Evolutionary conservation across 768 basidiomycete species (phyloP), one percentile per base, ranked within the genome.

Genomic region (Guyanaporus albipodus): DNA sequence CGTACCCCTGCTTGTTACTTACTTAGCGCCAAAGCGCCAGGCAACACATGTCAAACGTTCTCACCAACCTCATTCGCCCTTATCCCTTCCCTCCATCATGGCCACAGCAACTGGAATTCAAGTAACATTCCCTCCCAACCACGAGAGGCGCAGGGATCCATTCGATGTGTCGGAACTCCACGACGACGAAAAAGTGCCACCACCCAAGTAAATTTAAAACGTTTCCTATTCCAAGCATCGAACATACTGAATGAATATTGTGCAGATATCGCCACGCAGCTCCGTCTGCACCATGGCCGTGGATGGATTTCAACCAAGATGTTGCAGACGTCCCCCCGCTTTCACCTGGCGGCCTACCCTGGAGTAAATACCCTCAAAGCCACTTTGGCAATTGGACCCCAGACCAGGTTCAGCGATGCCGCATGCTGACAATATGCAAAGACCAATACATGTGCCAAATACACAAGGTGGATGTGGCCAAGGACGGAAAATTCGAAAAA

Each of bases 331-430:
- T 66, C 8, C 21, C 17, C 3, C 43, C 43, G 1, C 43, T 53
- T 8, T 24, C 51, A 4, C 53, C 48, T 9, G 14, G 1, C 4
- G 6, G 19, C 21, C 34, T 48, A 9, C 38, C 15, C 4, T 74
- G 73, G 73, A 28, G 44, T 7, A 38, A 43, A 49, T 81, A 81
- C 53, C 79, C 80, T 0, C 73, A 77, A 48, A 71, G 73, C 1
- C 61, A 72, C 11, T 82, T 76, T 49, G 75, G 75, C 10, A 82
- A 80, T 48, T 80, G 80, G 80, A 79, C 76, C 0, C 58, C 57
- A 6, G 59, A 58, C 12, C 79, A 80, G 41, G 67, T 73, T 17
- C 0, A 31, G 0, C 57, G 64, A 38, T 70, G 70, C 35, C 53
- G 58, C 42, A 72, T 75, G 64, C 32, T 60, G 44, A 45, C 42